Percentiles rank a stretch among this genome's conserved stretches.
These are phyloP conservation scores for Mortierella sp. DNA, from an alignment of 371 early-diverging fungal genomes.

Conservation along the genomic window DNA sequence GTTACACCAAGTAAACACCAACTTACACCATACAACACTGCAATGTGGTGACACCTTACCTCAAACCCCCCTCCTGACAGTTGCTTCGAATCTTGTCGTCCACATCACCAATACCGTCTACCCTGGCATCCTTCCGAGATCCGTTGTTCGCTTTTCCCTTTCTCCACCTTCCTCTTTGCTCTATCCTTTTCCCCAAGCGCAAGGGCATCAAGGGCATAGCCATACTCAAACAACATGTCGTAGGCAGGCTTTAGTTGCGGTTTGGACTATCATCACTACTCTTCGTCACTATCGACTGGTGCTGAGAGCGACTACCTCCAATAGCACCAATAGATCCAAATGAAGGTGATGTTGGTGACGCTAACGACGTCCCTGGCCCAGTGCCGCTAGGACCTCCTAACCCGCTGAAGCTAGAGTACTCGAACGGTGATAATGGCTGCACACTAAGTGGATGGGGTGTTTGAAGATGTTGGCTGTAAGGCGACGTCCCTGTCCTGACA, in stretches of 20 bases:
- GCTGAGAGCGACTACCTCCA: slow-evolving; percentile 27
- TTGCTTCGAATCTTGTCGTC: too few species aligned
- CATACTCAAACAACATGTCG: too few species aligned
- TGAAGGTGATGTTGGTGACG: slow-evolving; percentile 15
- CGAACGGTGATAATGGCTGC: slow-evolving; percentile 28
- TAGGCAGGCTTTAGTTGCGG: slow-evolving; percentile 23
- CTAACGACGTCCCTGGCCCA: not conserved
- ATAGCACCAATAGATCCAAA: slow-evolving; percentile 27
- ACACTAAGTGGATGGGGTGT: slow-evolving; percentile 8
- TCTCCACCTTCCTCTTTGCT: too few species aligned
- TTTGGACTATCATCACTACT: slow-evolving; percentile 9
- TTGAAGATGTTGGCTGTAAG: slow-evolving; percentile 21
- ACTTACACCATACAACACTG: too few species aligned
- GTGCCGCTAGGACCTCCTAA: slow-evolving; percentile 11
- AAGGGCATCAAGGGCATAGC: too few species aligned
- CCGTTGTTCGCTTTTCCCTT: too few species aligned
- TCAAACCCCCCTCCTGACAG: too few species aligned
- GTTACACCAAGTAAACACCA: too few species aligned
- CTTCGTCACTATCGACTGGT: not conserved
- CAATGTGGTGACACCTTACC: too few species aligned
- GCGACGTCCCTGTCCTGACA: slow-evolving; percentile 9
- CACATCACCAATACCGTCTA: too few species aligned
- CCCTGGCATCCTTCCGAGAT: too few species aligned
- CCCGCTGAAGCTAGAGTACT: slow-evolving; percentile 30
- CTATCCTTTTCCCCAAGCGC: too few species aligned